Evolutionary conservation across 1,284 basidiomycete species (phyloP), one percentile per base, ranked within the genome.

Genomic region (Pseudozyma thailandica): DNA sequence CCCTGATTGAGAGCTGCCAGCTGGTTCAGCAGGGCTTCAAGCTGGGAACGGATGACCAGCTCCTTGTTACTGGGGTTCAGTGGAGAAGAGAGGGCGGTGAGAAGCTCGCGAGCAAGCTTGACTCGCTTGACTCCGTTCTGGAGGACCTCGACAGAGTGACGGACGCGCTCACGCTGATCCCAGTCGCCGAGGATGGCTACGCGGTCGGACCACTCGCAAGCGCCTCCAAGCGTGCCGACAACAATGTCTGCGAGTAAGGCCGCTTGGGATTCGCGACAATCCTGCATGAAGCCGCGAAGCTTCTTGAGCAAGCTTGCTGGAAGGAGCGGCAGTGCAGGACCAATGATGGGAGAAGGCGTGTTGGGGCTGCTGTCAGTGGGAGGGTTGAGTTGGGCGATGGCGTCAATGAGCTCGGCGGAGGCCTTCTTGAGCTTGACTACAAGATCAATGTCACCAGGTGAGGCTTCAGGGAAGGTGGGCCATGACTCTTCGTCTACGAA

Each of bases 151-250:
- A 70, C 65, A 9, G 79, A 73, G 33, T 63, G 66, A 15, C 58
- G 59, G 6, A 82, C 73, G 7, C 81, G 70, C 47, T 74, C 59
- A 4, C 60, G 56, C n/a, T 72, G 62, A 21, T 81, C 74, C 59
- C 64, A 74, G n/a, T 81, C 73, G 39, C 73, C 54, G 12, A 82
- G 72, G 41, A 82, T 64, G 30, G 58, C 52, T 13, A 82, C 63
- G 20, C 81, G 74, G n/a, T 77, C 72, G 6, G 72, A 58, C 81
- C 81, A 82, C 28, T 69, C 73, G 56, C 80, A 81, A 7, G 81
- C 74, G 35, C 81, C 81, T 8, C 81, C 81, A 20, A 82, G 65
- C 1, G 75, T 72, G 18, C 81, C 81, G 13, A 80, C 58, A 27
- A 82, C 59, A 30, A 82, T 66, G 42, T 82, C 81, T 45, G 80